Base-by-base conservation (phyloP, 129 eudicot genomes). In the Tagetes erecta region DNA sequence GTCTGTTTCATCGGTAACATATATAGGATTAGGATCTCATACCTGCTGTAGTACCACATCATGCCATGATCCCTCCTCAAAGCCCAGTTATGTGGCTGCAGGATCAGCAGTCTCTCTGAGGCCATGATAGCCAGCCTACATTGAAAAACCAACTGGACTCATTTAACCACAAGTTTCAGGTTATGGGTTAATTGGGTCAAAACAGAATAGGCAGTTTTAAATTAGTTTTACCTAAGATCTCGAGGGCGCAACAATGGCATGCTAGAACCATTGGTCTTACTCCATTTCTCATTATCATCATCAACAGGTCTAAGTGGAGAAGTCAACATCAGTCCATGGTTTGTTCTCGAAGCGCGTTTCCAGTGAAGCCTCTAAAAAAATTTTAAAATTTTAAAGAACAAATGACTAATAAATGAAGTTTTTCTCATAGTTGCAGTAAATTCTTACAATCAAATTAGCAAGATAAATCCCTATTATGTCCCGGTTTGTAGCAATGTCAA, bases 41-140 rank as follows among this genome's bases (percentile, higher is more conserved):
- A 89, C 98, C 89, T 87, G 58, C 84, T 84, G 75, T 78, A 92
- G 63, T 92, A 92, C 87, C 88, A 76, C 98, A 92, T 87, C 96
- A 92, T 89, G 78, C 98, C 98, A 63, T 92, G 90, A 75, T 92
- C 95, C 72, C 96, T 87, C 86, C 98, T 87, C 62, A 87, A 84
- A 46, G 96, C 86, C 98, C 98, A 92, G 34, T 92, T 92, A 81
- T 90, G 98, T 27, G 98, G 98, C 79, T 89, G 95, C 60, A 92
- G 78, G 63, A 90, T 86, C 74, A 92, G 80, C 73, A 92, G 80
- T 76, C 87, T 89, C 73, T 89, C 95, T 35, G 96, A 92, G 56
- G 98, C 95, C 96, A 89, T 89, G 64, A 90, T 92, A 30, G 95
- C 96, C 78, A 92, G 78, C 95, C 98, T 92, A 46, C 77, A 57